A percentile compares a stretch with the other conserved stretches of the same genome.
Conservation (phyloP, 2,329 filamentous ascomycete genomes). For the Phaeosphaeria sp. region DNA sequence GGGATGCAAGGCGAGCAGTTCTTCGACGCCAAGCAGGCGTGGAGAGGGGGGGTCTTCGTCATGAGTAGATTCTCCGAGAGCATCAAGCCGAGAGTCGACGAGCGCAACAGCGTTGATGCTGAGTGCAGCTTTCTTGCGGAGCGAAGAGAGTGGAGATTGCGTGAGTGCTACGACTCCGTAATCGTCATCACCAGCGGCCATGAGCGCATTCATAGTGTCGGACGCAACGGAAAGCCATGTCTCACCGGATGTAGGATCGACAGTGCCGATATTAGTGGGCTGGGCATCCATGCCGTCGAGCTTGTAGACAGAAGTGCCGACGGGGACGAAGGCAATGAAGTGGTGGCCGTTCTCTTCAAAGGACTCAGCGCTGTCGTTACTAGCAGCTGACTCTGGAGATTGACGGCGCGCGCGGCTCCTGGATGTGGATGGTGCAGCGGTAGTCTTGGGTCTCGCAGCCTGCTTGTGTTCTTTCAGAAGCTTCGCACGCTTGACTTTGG, state of each 20-base stretch:
- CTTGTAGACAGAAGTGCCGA: conserved; percentile 79
- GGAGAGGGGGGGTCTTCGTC: conserved; percentile 7
- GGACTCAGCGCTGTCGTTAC: conserved; percentile 52
- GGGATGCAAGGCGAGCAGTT: conserved; percentile 18
- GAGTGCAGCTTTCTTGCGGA: conserved; percentile 52
- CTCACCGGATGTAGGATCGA: conserved; percentile 40
- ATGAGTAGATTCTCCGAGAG: conserved; percentile 39
- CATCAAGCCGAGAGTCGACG: conserved; percentile 51
- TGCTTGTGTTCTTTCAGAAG: conserved; percentile 21
- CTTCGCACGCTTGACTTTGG: conserved; percentile 58
- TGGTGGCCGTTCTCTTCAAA: conserved; percentile 75
- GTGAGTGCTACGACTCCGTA: conserved; percentile 81
- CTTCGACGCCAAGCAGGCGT: conserved; percentile 21
- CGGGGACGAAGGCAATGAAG: conserved; percentile 87
- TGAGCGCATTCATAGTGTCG: conserved; percentile 70
- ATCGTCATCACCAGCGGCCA: conserved; percentile 71
- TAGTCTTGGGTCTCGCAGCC: conserved; percentile 21
- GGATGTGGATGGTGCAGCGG: conserved; percentile 47
- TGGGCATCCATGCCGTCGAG: conserved; percentile 82
- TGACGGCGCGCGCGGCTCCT: conserved; percentile 44
- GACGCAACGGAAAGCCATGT: conserved; percentile 74
- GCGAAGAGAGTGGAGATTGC: conserved; percentile 65
- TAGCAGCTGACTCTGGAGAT: conserved; percentile 27
- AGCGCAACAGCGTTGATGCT: conserved; percentile 55
- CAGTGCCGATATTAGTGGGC: conserved; percentile 66